These are phyloP conservation scores for Tetrapisispora arboricola DNA, from an alignment of 805 yeast genomes.

Conservation along the genomic window DNA sequence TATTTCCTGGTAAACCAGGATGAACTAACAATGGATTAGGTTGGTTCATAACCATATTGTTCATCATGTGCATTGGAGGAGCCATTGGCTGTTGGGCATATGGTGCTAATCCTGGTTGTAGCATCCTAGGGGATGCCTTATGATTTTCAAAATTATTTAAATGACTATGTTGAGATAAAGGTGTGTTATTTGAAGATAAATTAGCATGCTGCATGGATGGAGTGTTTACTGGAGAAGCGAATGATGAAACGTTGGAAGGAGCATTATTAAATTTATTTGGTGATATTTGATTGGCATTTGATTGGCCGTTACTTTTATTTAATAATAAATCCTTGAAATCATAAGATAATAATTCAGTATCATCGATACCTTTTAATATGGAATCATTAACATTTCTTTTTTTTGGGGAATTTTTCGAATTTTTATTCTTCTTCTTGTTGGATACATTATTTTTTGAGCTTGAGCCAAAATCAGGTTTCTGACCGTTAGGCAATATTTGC, in stretches of 20 bases:
- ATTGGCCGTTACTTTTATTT: background rate
- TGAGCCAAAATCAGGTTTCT: constrained; percentile 26
- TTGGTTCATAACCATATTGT: background rate
- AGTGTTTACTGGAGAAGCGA: constrained; percentile 11
- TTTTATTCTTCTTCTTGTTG: background rate
- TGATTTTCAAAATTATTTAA: background rate
- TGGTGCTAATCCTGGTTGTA: background rate
- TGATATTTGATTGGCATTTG: background rate
- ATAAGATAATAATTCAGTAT: constrained; percentile 9
- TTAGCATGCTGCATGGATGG: constrained; percentile 4
- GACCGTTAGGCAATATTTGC: constrained; percentile 26
- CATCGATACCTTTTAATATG: constrained; percentile 1
- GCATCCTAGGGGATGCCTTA: background rate
- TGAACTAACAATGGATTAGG: constrained; percentile 1
- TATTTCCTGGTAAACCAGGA: background rate
- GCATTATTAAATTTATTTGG: background rate
- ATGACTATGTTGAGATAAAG: background rate
- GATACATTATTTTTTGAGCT: background rate
- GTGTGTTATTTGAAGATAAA: background rate
- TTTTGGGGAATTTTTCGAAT: background rate
- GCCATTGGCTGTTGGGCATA: background rate
- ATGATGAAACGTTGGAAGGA: constrained; percentile 2
- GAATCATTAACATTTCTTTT: background rate
- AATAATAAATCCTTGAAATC: constrained; percentile 10
- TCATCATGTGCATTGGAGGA: background rate